Base-by-base conservation (phyloP, 1,139 yeast species). In the Blastobotrys ciferrii region DNA sequence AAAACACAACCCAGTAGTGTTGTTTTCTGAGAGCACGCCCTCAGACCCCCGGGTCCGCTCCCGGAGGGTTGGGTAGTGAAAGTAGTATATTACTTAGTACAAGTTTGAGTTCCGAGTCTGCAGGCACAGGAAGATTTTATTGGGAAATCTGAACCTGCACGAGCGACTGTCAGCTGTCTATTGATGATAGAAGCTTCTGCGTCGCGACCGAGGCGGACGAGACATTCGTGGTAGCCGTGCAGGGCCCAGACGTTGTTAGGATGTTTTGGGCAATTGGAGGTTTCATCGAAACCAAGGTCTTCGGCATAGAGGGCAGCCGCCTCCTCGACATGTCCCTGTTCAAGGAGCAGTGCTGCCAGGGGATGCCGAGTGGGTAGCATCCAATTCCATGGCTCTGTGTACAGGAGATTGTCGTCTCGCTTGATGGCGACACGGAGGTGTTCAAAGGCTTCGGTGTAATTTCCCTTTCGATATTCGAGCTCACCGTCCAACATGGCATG, bases 311-410 rank as follows among this genome's bases (percentile, higher is more conserved):
- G 42, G 35, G 13, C 9, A 18, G 36, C 35, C 6, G 46, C 46
- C 19, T 43, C 31, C 4, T 35, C 46, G 14, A 43, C 42, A 15
- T 20, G 35, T 20, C 42, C 46, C 36, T 43, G 46, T 31, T 43
- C 46, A 2, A 43, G 36, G 2, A 28, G 14, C 2, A 43, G 36
- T 2, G 46, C 46, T 17, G 42, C 46, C 11, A 19, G 25, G n/a
- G 46, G 13, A 36, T 43, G 42, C 11, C 46, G 32, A 2, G 46
- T 28, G 3, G 46, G 46, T 32, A 43, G 14, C 46, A 43, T 23
- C 46, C 46, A 43, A 4, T 42, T 32, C 46, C 46, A 43, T 17
- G 46, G 46, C 36, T 43, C 46, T 28, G 35, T 15, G 30, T 43
- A 43, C 15, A 17, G n/a, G 18, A 35, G 46, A 11, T 25, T 17